Conservation (phyloP, 345 rosid genomes). For the Aegle marmelos region DNA sequence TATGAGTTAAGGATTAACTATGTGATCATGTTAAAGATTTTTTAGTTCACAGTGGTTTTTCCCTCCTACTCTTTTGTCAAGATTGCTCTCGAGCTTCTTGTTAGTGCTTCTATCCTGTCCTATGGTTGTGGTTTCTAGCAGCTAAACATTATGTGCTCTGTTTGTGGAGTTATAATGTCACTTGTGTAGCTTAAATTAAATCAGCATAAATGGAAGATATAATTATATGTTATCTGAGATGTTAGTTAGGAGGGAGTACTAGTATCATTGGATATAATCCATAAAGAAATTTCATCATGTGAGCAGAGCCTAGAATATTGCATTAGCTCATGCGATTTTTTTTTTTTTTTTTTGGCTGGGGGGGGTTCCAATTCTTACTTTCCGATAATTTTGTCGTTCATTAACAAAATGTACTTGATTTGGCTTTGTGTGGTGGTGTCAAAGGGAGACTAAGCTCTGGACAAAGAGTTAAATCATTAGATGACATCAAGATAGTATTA, state of each 20-base stretch:
- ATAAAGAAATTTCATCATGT: background rate
- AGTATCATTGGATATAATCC: background rate
- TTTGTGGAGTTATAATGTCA: background rate
- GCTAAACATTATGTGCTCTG: background rate
- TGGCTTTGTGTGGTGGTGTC: slow-evolving; percentile 21
- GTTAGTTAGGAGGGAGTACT: background rate
- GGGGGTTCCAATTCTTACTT: background rate
- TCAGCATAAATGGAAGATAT: background rate
- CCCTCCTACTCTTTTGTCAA: background rate
- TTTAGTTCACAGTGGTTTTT: too few species aligned
- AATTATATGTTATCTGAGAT: background rate
- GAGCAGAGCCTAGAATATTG: background rate
- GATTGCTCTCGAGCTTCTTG: background rate
- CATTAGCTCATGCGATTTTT: too few species aligned
- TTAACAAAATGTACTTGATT: background rate
- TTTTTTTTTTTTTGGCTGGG: too few species aligned
- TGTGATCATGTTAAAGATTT: background rate
- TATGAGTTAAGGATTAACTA: background rate
- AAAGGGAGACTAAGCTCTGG: slow-evolving; percentile 18
- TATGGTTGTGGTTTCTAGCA: background rate
- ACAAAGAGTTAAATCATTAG: slow-evolving; percentile 20
- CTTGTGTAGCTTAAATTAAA: background rate
- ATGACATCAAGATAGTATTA: slow-evolving; percentile 13
- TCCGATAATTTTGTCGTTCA: background rate
- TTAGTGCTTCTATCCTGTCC: background rate